These are phyloP conservation scores for Naganishia sp. DNA, from an alignment of 1,284 basidiomycete genomes.

Conservation along the genomic window DNA sequence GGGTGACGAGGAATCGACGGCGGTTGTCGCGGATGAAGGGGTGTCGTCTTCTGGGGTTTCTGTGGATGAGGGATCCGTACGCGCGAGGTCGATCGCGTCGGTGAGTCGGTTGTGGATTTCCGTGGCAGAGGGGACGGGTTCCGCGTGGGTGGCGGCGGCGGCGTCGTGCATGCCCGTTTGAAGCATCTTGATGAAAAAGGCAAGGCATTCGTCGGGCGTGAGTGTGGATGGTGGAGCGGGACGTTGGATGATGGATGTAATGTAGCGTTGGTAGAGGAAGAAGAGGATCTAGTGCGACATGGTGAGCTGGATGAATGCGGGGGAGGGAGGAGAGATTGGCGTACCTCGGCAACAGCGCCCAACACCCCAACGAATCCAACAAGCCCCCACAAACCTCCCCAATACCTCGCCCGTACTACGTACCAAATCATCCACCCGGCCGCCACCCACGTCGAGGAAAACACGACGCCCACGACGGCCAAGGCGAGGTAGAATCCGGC, in stretches of 20 bases:
- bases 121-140: conserved; percentile 16
- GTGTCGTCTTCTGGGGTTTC: conserved; percentile 35
- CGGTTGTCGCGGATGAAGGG: conserved; percentile 35
- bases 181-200: conserved; percentile 63
- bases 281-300: conserved; percentile 66
- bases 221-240: conserved; percentile 55
- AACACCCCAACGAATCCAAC: conserved; percentile 3
- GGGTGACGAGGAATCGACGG: neutral
- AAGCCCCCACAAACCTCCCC: neutral
- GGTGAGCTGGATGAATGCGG: neutral
- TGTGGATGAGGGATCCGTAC: conserved; percentile 12
- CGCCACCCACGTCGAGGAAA: neutral
- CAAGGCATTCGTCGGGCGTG: conserved; percentile 60
- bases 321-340: neutral
- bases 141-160: conserved; percentile 23
- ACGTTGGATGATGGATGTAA: conserved; percentile 61
- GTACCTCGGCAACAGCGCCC: conserved; percentile 10
- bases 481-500: conserved; percentile 16
- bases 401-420: neutral
- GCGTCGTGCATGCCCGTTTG: conserved; percentile 62
- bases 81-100: neutral
- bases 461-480: conserved; percentile 2
- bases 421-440: conserved; percentile 5
- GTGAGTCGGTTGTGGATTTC: conserved; percentile 27
- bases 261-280: conserved; percentile 67